Percentiles rank a stretch among this genome's conserved stretches.
Evolutionary conservation across 805 yeast genomes (phyloP).

Genomic region (Ogataea trehaloabstinens): DNA sequence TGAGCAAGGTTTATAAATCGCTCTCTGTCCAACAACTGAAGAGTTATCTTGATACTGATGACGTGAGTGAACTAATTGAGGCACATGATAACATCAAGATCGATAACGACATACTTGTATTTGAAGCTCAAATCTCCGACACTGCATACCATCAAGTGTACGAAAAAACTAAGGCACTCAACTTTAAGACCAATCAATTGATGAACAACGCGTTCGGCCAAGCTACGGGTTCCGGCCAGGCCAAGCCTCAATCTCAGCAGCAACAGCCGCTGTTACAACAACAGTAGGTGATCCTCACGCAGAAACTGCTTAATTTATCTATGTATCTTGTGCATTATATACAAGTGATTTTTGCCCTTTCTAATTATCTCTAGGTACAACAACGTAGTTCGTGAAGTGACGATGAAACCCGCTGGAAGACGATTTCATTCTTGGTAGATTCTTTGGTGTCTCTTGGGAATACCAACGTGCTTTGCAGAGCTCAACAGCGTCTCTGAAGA

Average conservation of each 20-base stretch:
- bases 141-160: slow-evolving; percentile 66
- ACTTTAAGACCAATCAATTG: slow-evolving; percentile 58
- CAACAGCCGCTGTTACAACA: neutral
- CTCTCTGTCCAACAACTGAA: slow-evolving; percentile 21
- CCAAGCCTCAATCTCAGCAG: neutral
- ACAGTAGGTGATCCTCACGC: too few species aligned
- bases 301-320: too few species aligned
- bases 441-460: slow-evolving; percentile 17
- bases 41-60: slow-evolving; percentile 13
- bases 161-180: slow-evolving; percentile 64
- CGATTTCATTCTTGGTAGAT: slow-evolving; percentile 31
- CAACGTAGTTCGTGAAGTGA: slow-evolving; percentile 26
- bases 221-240: neutral
- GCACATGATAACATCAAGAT: slow-evolving; percentile 37
- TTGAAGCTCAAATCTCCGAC: slow-evolving; percentile 52
- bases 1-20: slow-evolving; percentile 25
- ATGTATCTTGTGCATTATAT: neutral
- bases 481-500: slow-evolving; percentile 64
- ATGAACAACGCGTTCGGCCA: slow-evolving; percentile 40
- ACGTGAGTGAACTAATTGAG: slow-evolving; percentile 29
- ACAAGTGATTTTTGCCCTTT: too few species aligned
- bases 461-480: slow-evolving; percentile 47
- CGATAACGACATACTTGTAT: slow-evolving; percentile 44
- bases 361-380: slow-evolving; percentile 33
- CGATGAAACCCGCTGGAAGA: slow-evolving; percentile 30